Evolutionary conservation across 345 rosid species (phyloP).

Genomic region (Rubroshorea leprosula): DNA sequence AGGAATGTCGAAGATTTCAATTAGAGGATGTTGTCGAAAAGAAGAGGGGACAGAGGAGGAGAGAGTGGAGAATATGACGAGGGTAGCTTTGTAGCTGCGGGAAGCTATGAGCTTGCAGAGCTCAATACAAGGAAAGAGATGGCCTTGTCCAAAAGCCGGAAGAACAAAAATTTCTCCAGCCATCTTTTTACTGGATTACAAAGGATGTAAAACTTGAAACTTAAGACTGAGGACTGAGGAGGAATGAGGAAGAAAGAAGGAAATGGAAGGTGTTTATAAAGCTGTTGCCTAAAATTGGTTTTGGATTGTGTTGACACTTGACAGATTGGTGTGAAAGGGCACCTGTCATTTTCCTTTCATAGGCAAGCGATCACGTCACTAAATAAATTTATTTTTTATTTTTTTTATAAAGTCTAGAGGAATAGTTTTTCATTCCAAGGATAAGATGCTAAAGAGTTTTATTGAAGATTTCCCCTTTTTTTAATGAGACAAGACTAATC

Average conservation of each 20-base stretch:
- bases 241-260: not conserved
- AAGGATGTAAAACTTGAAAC: too few species aligned
- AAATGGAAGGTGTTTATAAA: not conserved
- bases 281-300: too few species aligned
- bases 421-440: too few species aligned
- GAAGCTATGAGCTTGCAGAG: slow-evolving; percentile 32
- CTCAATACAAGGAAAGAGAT: slow-evolving; percentile 30
- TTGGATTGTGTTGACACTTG: too few species aligned
- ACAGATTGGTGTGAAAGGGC: not conserved
- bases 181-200: not conserved
- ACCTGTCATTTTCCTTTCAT: too few species aligned
- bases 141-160: slow-evolving; percentile 34
- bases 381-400: too few species aligned
- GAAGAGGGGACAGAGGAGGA: slow-evolving; percentile 23
- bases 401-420: too few species aligned
- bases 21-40: slow-evolving; percentile 22
- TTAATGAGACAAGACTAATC: too few species aligned
- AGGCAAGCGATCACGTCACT: too few species aligned
- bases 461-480: too few species aligned
- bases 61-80: slow-evolving; percentile 24
- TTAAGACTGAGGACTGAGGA: too few species aligned
- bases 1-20: slow-evolving; percentile 1
- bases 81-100: slow-evolving; percentile 20
- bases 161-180: slow-evolving; percentile 2
- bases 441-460: too few species aligned